Base-by-base conservation (phyloP, 1,284 basidiomycete genomes). In the Marasmius oreades region DNA sequence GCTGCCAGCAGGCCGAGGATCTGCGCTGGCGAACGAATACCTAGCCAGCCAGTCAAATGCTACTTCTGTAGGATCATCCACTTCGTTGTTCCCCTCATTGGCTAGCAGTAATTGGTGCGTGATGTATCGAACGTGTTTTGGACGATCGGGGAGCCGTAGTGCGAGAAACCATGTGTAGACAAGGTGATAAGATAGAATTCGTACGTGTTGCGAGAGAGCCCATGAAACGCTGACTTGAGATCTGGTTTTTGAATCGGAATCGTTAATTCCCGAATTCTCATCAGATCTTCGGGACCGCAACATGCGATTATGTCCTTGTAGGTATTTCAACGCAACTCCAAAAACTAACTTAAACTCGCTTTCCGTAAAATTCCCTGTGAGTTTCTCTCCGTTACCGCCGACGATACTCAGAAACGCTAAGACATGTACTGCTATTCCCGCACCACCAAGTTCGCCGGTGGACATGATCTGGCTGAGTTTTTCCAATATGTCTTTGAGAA, bases 1-100 rank as follows among this genome's bases (percentile, higher is more conserved):
- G 42, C 26, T 50, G 14, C 80, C 81, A 1, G 92, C 85, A 0
- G 95, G 94, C 51, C 92, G 86, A 0, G 96, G 93, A 66, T 98
- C 94, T 12, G 94, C 94, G 63, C 92, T 95, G 22, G 90, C 93
- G 67, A 96, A 98, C 0, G 96, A 91, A 69, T 97, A 98, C 16
- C 97, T 82, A 18, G 94, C 92, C 6, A 99, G 80, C 92, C 96
- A 99, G 71, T 99, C 97, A 67, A 99, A 96, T 69, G 94, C 97
- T 22, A 98, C 95, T 70, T 98, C 93, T 0, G 94, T 94, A 47
- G 92, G 88, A 63, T 93, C 93, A 67, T 98, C 95, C 1, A 97
- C 77, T 42, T 84, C 77, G 3, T 77, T 74, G 52, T 85, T 84
- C 22, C 84, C 87, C 59, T 93, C 90, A 70, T 96, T 95, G 11